These are phyloP conservation scores for Adansonia gregorii DNA, from an alignment of 441 rosid species.

Conservation along the genomic window DNA sequence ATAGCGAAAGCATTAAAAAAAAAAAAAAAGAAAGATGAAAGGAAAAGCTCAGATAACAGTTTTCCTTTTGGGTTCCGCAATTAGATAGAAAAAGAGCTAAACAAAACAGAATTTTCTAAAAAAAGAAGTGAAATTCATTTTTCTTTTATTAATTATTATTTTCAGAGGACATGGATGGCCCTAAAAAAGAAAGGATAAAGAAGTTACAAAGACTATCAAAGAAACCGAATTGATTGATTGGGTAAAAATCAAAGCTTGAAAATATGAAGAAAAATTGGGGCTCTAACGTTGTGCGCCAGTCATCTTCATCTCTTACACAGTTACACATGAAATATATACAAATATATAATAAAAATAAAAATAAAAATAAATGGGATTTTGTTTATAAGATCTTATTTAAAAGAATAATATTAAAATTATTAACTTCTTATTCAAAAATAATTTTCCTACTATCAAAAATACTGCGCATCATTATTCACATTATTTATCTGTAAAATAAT, in stretches of 20 bases:
- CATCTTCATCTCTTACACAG: neutral
- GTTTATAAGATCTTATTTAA: neutral
- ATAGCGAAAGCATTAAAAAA: constrained; percentile 3
- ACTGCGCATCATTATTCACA: no score
- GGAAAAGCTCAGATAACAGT: constrained; percentile 32
- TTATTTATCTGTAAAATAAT: no score
- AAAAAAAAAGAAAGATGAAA: neutral
- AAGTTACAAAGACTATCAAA: neutral
- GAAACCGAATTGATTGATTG: constrained; percentile 15
- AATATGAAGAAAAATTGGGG: constrained; percentile 23
- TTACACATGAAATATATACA: no score
- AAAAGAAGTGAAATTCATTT: neutral
- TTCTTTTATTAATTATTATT: neutral
- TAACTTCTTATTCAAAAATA: no score
- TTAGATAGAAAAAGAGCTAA: constrained; percentile 14
- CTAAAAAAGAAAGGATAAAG: neutral
- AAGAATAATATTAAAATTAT: no score
- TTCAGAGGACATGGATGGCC: constrained; percentile 5
- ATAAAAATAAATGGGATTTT: neutral
- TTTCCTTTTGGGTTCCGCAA: constrained; percentile 23
- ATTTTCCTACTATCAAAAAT: no score
- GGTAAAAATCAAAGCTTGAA: constrained; percentile 20
- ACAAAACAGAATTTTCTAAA: constrained; percentile 10
- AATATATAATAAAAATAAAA: neutral
- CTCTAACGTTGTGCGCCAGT: neutral